Base-by-base conservation (phyloP, 177 flowering plant genomes). In the Tripterygium wilfordii region DNA sequence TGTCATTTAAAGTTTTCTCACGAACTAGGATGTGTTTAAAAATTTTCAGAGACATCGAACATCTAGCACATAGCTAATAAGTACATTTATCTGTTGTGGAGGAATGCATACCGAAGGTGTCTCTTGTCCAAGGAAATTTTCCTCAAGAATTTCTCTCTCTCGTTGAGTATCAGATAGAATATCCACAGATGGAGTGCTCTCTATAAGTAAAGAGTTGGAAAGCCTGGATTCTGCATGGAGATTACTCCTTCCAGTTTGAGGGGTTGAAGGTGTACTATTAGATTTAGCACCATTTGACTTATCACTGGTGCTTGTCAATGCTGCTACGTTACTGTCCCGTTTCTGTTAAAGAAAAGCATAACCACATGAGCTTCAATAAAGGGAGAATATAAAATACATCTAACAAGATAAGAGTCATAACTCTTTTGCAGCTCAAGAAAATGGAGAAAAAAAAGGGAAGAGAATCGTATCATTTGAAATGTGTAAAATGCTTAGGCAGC, bases 251-350 rank as follows among this genome's bases (percentile, higher is more conserved):
- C 81, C 95, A 45, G 85, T 83, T 66, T 75, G 88, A 52, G 99
- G 96, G 27, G 98, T 86, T 56, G 97, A 89, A 41, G 97, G 96
- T 35, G 83, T 68, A 43, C 88, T 79, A 28, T 51, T 61, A 62
- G 96, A 88, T 63, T 80, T 85, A 18, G 78, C 51, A 42, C 82
- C 97, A 70, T 95, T 84, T 25, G 99, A 86, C 66, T 75, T 84
- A 39, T 92, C 99, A 58, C 94, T 83, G 30, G 62, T 56, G 60
- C 79, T 79, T 38, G 73, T 61, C 57, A n/a, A n/a, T n/a, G n/a
- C n/a, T n/a, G 80, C 76, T 48, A 52, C 29, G 48, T 76, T 64
- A 64, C 68, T 74, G 44, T 92, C 99, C 41, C 94, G 82, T 84
- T 79, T 92, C 99, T 92, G 76, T 27, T 49, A 30, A n/a, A n/a